Conservation (phyloP, 1,139 yeast species). For the Geotrichum cucujoidarum region DNA sequence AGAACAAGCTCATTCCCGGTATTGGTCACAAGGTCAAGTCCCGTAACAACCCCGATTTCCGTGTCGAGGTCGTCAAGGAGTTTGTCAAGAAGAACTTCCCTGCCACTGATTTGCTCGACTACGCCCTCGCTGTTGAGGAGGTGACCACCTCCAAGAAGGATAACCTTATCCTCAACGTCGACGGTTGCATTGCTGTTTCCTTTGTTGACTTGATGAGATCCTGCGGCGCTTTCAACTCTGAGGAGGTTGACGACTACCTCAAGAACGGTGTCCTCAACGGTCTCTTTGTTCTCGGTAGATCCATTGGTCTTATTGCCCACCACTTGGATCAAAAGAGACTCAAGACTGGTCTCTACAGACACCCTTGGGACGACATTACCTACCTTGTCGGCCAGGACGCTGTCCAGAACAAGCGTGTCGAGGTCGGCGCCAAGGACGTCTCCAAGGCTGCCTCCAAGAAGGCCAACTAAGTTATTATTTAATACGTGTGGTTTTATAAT, state of each 20-base stretch:
- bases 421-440: slow-evolving; percentile 36
- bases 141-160: slow-evolving; percentile 48
- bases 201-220: slow-evolving; percentile 44
- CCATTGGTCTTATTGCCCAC: slow-evolving; percentile 46
- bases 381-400: slow-evolving; percentile 41
- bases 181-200: slow-evolving; percentile 45
- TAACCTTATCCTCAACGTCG: slow-evolving; percentile 44
- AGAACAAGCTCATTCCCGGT: slow-evolving; percentile 46
- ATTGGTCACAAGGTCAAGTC: slow-evolving; percentile 47
- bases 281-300: slow-evolving; percentile 44
- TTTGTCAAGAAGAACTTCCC: slow-evolving; percentile 45
- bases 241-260: slow-evolving; percentile 44
- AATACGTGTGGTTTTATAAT: too few relatives aligned
- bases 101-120: slow-evolving; percentile 41
- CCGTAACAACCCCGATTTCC: slow-evolving; percentile 46
- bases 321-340: slow-evolving; percentile 46
- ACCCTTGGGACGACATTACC: slow-evolving; percentile 47
- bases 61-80: slow-evolving; percentile 46
- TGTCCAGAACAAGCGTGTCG: slow-evolving; percentile 35
- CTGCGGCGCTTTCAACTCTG: slow-evolving; percentile 43
- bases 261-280: slow-evolving; percentile 46
- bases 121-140: slow-evolving; percentile 47
- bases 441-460: slow-evolving; percentile 29
- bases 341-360: slow-evolving; percentile 45
- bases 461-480: not conserved